phyloP scores from a whole-genome alignment of 768 basidiomycete genomes.

The Trametes cinnabarina region DNA sequence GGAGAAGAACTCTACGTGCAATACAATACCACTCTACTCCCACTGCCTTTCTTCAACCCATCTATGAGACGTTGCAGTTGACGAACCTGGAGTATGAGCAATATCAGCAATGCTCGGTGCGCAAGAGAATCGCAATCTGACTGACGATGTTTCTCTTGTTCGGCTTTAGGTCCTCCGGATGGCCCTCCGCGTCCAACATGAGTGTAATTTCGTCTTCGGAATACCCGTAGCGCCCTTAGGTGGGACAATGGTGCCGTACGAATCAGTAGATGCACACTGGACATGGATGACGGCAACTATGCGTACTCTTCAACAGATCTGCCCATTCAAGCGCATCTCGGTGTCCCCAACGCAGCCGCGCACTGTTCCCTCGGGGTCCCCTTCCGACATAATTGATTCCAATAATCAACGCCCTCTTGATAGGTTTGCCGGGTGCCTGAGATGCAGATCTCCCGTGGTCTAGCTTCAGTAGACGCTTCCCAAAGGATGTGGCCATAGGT shows the following conservation, averaged over 20 bases:
- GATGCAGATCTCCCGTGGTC: no score
- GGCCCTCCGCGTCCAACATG: conserved; percentile 13
- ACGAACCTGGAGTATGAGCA: not conserved
- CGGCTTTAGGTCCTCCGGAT: not conserved
- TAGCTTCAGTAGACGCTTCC: no score
- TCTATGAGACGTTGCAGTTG: conserved; percentile 4
- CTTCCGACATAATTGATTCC: conserved; percentile 14
- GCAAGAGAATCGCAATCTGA: no score
- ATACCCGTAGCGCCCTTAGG: conserved; percentile 10
- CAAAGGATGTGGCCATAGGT: no score
- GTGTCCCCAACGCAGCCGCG: no score
- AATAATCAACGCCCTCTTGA: conserved; percentile 15
- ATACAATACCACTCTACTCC: conserved; percentile 11
- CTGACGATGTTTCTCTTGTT: conserved; percentile 13
- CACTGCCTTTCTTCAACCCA: not conserved
- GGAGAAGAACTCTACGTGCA: conserved; percentile 1
- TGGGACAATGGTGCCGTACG: no score
- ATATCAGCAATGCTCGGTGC: not conserved
- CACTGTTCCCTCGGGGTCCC: not conserved
- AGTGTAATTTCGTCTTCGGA: conserved; percentile 8
- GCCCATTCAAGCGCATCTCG: not conserved
- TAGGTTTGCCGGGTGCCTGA: not conserved
- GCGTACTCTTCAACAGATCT: conserved; percentile 11
- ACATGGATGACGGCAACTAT: no score
- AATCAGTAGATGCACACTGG: no score